These are phyloP conservation scores for Ceratocystis ficicola DNA, from an alignment of 2,329 filamentous ascomycete species.

Conservation along the genomic window DNA sequence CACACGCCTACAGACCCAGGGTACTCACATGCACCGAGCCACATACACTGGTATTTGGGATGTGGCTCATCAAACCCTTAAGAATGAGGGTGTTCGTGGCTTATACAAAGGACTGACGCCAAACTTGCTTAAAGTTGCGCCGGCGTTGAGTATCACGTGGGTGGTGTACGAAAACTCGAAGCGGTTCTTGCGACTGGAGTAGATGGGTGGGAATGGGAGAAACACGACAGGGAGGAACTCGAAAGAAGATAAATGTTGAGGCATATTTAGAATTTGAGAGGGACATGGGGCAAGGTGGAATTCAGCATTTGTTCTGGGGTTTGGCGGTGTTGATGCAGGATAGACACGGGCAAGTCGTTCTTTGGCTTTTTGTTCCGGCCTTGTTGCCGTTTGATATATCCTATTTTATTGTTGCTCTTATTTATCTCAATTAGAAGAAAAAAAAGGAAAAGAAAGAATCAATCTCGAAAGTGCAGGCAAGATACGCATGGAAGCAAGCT, in stretches of 20 bases:
- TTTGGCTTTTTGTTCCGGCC: not conserved
- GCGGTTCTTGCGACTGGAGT: conserved; percentile 48
- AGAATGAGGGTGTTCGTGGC: conserved; percentile 70
- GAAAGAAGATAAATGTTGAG: conserved; percentile 4
- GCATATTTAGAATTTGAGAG: conserved; percentile 22
- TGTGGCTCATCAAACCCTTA: conserved; percentile 70
- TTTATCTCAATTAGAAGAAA: not conserved
- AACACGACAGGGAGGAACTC: not conserved
- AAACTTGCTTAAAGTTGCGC: conserved; percentile 90
- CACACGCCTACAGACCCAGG: conserved; percentile 85
- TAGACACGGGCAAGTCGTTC: conserved; percentile 7
- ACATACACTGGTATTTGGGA: conserved; percentile 88
- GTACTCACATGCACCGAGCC: conserved; percentile 77
- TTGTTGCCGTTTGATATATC: conserved; percentile 3
- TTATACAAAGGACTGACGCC: conserved; percentile 92
- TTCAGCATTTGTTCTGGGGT: conserved; percentile 43
- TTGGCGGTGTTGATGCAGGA: conserved; percentile 27
- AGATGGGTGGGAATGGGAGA: conserved; percentile 16
- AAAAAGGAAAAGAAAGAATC: too few relatives aligned
- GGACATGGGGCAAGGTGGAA: conserved; percentile 29
- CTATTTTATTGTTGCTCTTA: not conserved
- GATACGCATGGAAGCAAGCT: too few relatives aligned
- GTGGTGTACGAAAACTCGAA: conserved; percentile 89
- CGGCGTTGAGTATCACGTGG: conserved; percentile 89
- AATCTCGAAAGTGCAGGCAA: too few relatives aligned